Conservation (phyloP, 768 basidiomycete species). For the Lactarius pseudohatsudake region DNA sequence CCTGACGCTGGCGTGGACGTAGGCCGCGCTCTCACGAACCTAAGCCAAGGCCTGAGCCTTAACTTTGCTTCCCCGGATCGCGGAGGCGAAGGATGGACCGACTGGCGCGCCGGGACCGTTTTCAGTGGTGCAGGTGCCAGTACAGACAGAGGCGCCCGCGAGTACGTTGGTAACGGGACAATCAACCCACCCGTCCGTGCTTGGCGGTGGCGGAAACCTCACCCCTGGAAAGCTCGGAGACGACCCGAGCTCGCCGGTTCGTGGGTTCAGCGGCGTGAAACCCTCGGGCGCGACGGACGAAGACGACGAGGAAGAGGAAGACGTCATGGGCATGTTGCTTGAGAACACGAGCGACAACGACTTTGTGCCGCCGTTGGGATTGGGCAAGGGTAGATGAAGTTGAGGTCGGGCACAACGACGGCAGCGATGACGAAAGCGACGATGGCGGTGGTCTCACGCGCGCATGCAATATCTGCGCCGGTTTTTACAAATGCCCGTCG, state of each 20-base stretch:
- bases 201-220: conserved; percentile 11
- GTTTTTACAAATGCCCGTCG: background rate
- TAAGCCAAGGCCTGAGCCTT: background rate
- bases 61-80: background rate
- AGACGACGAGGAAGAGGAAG: conserved; percentile 10
- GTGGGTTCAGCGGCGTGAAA: background rate
- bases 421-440: background rate
- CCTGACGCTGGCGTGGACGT: background rate
- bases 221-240: conserved; percentile 7
- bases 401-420: background rate
- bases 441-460: background rate
- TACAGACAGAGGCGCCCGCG: background rate
- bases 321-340: conserved; percentile 9
- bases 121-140: background rate
- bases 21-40: background rate
- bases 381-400: background rate
- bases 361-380: background rate
- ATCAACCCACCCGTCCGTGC: conserved; percentile 26
- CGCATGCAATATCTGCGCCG: background rate
- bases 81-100: conserved; percentile 1
- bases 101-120: conserved; percentile 1
- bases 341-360: background rate
- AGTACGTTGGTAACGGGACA: conserved; percentile 23
- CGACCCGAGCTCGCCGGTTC: background rate
- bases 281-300: background rate